Evolutionary conservation across 1,284 basidiomycete species (phyloP), one percentile per base, ranked within the genome.

Genomic region (Taiwanofungus camphoratus): DNA sequence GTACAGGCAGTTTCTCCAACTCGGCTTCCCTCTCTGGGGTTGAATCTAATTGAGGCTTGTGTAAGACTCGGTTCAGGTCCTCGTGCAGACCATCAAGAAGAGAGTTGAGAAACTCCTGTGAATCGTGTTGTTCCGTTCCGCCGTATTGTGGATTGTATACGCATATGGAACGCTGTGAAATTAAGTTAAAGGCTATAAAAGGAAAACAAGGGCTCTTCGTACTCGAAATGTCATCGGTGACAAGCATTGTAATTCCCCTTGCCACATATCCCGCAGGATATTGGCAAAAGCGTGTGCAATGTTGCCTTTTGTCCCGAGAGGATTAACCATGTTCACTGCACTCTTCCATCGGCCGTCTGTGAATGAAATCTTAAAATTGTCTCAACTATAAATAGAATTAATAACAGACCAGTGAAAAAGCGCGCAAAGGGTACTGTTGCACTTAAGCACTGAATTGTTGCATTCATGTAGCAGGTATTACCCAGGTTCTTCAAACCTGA

Each of bases 381-480:
- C 31, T 5, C 31, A 16, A 33, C 31, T 13, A 8, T 12, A 9
- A 16, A 13, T 16, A 33, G 31, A n/a, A 29, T 16, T 7, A 33
- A 12, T 9, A 23, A 33, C 31, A 33, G 7, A 91, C 91, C 79
- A 31, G 82, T 86, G 61, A 98, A 96, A 67, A 92, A 96, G 39
- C 82, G 74, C 26, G 92, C 79, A 63, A 97, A 92, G 0, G 93
- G 93, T 11, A 87, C 79, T 0, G 93, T 94, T 0, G 92, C 92
- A 57, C 83, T 91, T 57, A 99, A 68, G 64, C 95, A 99, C 65
- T 99, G 95, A 18, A 99, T 79, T 3, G 93, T 94, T 22, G 94
- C 90, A 64, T 98, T 99, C 93, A 99, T 98, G 64, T 98, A 99
- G 65, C 95, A 99, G 1, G 96, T 99, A 64, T 99, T 98, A 24